Base-by-base conservation (phyloP, 805 yeast species). In the Maudiozyma barnettii region DNA sequence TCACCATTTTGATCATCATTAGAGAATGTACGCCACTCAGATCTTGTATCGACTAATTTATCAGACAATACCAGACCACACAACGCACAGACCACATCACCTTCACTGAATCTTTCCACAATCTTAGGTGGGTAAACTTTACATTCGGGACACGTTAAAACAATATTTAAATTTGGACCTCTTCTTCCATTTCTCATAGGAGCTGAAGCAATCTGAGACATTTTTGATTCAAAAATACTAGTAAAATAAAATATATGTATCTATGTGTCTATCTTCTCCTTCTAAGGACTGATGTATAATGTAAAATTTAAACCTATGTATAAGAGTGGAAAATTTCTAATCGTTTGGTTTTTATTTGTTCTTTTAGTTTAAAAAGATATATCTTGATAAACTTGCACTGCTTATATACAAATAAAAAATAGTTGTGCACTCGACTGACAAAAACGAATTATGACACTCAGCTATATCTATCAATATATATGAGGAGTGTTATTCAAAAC, bases 11-110 rank as follows among this genome's bases (percentile, higher is more conserved):
- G 98, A 66, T 91, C 99, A 65, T 91, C 99, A 63, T 93, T 93
- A 50, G 95, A 83, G 65, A 91, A 91, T 2, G 99, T 93, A 72
- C 99, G 85, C 99, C 99, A 91, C 72, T 91, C 99, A 1, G 96
- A 87, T 55, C 98, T 75, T 4, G 95, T 90, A 60, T 91, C 99
- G 29, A 91, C 96, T 45, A 91, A 82, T 53, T 90, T 76, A 63
- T 89, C 95, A 56, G 95, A 86, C 21, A 93, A 75, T 1, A 91
- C 98, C 49, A 93, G 72, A 2, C 99, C 99, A 72, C 99, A 93
- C 52, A 89, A 75, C 1, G 96, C 98, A 71, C 99, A 91, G n/a
- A 91, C 96, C 57, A 93, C 89, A 66, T 91, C 99, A 39, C 99
- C 99, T 65, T 91, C 98, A 56, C 95, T 84, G 60, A 90, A 95